Evolutionary conservation across 306 rosid species (phyloP).

Genomic region (Rosa persica): DNA sequence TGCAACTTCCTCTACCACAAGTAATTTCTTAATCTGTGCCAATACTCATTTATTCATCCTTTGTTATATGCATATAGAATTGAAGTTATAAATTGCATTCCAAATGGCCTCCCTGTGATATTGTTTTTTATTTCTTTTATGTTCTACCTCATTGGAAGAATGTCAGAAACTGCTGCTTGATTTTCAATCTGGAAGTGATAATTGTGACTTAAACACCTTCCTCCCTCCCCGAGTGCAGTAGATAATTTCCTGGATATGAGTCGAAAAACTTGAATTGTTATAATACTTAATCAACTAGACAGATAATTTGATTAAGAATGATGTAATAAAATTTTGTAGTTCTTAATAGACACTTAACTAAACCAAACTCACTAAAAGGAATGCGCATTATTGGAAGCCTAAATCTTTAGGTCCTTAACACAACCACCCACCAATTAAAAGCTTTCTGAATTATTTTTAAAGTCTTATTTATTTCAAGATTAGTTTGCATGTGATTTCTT

Average conservation of each 20-base stretch:
- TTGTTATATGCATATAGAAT: not conserved
- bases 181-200: not conserved
- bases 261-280: not conserved
- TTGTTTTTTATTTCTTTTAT: not conserved
- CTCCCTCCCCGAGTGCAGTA: not conserved
- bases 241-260: not conserved
- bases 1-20: conserved; percentile 96
- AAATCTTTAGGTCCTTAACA: not conserved
- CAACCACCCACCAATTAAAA: not conserved
- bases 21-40: conserved; percentile 63
- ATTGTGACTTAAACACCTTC: not conserved
- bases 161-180: not conserved
- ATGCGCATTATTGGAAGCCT: not conserved
- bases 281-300: not conserved
- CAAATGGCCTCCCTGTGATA: not conserved
- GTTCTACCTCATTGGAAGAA: not conserved
- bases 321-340: not conserved
- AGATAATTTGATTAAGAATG: not conserved
- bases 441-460: not conserved
- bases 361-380: not conserved
- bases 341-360: not conserved
- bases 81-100: not conserved
- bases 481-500: not conserved
- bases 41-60: conserved; percentile 5
- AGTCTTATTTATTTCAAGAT: not conserved